Evolutionary conservation across 1,284 basidiomycete species (phyloP).

Genomic region (Trametes versicolor): DNA sequence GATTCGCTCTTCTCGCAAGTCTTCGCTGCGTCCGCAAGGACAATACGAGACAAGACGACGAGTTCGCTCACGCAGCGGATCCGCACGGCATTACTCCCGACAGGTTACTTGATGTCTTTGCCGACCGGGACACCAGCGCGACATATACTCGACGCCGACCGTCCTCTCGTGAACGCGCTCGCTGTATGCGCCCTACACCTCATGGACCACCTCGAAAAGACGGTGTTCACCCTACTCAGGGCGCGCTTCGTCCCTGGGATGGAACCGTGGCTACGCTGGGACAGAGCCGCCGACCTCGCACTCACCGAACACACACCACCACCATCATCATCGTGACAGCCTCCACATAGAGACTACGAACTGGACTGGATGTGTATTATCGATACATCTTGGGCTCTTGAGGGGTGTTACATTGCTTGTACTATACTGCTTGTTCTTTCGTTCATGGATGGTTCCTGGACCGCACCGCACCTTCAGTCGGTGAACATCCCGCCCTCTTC

Average conservation of each 20-base stretch:
- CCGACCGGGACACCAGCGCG: slow-evolving; percentile 14
- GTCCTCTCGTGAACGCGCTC: slow-evolving; percentile 5
- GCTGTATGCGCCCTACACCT: slow-evolving; percentile 26
- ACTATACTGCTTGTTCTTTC: background rate
- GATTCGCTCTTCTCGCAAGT: slow-evolving; percentile 25
- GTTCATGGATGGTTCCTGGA: background rate
- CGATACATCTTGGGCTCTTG: slow-evolving; percentile 1
- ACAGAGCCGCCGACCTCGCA: slow-evolving; percentile 28
- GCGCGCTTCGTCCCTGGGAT: slow-evolving; percentile 41
- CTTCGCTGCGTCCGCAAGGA: background rate
- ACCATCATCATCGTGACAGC: too few species aligned
- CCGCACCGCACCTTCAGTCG: slow-evolving; percentile 27
- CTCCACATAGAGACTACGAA: too few species aligned
- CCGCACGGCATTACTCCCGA: slow-evolving; percentile 30
- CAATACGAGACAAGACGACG: background rate
- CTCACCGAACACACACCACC: background rate
- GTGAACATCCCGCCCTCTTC: slow-evolving; percentile 40
- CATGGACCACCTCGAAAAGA: slow-evolving; percentile 31
- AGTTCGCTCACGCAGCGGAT: slow-evolving; percentile 28
- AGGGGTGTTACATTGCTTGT: background rate
- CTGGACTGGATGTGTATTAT: background rate
- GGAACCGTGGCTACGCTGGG: slow-evolving; percentile 42
- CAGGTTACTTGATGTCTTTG: slow-evolving; percentile 13
- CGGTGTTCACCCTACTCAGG: slow-evolving; percentile 27
- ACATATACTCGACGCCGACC: slow-evolving; percentile 33